phyloP scores from a whole-genome alignment of 2,329 filamentous ascomycete species.

The Metarhizium sp. region DNA sequence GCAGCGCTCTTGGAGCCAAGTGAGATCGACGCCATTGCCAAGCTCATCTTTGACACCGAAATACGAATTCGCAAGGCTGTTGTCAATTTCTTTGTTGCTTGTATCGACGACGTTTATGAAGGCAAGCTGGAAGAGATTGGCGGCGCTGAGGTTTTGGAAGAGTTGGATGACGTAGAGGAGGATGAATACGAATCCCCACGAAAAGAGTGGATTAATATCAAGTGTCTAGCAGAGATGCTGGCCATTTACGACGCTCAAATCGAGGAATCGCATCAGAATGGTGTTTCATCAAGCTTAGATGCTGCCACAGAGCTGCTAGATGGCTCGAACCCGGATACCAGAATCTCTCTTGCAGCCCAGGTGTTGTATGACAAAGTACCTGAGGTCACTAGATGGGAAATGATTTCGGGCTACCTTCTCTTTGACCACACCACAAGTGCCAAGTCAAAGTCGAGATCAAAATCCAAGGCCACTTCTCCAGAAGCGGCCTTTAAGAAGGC shows the following conservation, averaged over 20 bases:
- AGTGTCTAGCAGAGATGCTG: conserved; percentile 78
- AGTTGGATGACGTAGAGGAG: conserved; percentile 63
- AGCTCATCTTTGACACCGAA: conserved; percentile 83
- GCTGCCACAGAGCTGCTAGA: conserved; percentile 48
- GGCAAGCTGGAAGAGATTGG: conserved; percentile 75
- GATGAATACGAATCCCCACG: conserved; percentile 70
- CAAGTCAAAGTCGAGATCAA: conserved; percentile 42
- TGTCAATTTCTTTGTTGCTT: conserved; percentile 81
- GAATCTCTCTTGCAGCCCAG: conserved; percentile 78
- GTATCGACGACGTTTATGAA: conserved; percentile 73
- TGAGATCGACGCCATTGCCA: conserved; percentile 82
- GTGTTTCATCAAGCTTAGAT: conserved; percentile 35
- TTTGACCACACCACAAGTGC: conserved; percentile 74
- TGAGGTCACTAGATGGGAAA: conserved; percentile 79
- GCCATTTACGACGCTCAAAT: conserved; percentile 69
- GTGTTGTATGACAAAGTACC: conserved; percentile 74
- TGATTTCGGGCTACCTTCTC: conserved; percentile 79
- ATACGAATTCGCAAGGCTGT: conserved; percentile 78
- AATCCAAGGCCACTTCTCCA: conserved; percentile 39
- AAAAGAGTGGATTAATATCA: conserved; percentile 81
- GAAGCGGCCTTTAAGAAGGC: conserved; percentile 59
- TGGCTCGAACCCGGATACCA: conserved; percentile 60
- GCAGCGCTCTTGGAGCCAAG: conserved; percentile 81
- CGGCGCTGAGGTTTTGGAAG: conserved; percentile 66
- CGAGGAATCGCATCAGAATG: conserved; percentile 42